Evolutionary conservation across 805 yeast genomes (phyloP).

Genomic region (Kazachstania martiniae): DNA sequence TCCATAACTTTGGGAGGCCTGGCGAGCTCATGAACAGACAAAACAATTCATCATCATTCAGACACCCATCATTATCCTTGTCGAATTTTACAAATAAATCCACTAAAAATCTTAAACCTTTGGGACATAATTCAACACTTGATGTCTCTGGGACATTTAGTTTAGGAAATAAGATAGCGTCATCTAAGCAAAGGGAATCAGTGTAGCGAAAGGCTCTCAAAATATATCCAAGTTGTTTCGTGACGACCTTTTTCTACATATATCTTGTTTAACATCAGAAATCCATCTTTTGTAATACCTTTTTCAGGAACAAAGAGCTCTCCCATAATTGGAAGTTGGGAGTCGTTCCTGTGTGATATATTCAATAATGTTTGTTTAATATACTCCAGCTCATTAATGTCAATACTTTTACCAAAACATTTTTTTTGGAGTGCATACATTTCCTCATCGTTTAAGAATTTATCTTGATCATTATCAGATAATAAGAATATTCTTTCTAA

Average conservation of each 20-base stretch:
- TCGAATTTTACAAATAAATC: conserved; percentile 83
- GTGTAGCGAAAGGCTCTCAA: conserved; percentile 82
- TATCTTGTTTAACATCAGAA: conserved; percentile 62
- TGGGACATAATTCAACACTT: conserved; percentile 85
- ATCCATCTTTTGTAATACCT: conserved; percentile 68
- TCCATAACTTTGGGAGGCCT: conserved; percentile 84
- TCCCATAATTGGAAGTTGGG: no score
- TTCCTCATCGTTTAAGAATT: conserved; percentile 61
- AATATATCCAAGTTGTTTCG: conserved; percentile 95
- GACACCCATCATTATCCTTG: conserved; percentile 93
- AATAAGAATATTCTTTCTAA: conserved; percentile 71
- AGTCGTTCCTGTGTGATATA: neutral
- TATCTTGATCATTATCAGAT: conserved; percentile 87
- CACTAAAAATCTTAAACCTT: conserved; percentile 84
- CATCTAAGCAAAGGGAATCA: conserved; percentile 77
- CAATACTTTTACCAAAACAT: conserved; percentile 57
- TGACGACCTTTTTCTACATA: conserved; percentile 90
- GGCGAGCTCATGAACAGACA: conserved; percentile 82
- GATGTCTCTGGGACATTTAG: conserved; percentile 63
- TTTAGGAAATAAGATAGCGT: conserved; percentile 66
- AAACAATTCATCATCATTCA: conserved; percentile 60
- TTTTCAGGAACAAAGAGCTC: conserved; percentile 26
- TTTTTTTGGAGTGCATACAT: conserved; percentile 56
- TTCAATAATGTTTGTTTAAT: conserved; percentile 30
- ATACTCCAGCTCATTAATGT: conserved; percentile 38